Conservation (phyloP, 1,139 yeast species). For the Protomyces lactucae-debilis region DNA sequence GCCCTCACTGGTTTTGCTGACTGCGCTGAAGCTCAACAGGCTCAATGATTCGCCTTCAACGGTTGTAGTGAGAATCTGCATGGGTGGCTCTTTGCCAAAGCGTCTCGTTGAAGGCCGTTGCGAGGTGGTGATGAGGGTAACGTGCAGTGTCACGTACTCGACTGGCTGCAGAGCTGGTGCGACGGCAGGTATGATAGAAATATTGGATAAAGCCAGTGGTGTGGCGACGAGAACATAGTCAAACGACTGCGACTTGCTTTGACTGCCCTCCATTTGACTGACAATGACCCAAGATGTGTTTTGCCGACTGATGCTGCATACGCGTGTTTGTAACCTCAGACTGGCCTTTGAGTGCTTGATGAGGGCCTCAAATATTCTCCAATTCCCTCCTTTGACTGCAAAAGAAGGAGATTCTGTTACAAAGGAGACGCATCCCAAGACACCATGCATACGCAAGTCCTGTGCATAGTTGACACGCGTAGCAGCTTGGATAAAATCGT, state of each 20-base stretch:
- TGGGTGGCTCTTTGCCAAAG: conserved; percentile 33
- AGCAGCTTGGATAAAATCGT: conserved; percentile 42
- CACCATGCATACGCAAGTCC: conserved; percentile 42
- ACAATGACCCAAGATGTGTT: conserved; percentile 27
- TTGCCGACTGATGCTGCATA: conserved; percentile 33
- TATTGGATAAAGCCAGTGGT: conserved; percentile 40
- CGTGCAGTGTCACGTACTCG: conserved; percentile 39
- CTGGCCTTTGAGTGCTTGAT: conserved; percentile 40
- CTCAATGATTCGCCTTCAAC: conserved; percentile 32
- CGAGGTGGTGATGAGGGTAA: conserved; percentile 36
- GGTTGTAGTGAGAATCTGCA: conserved; percentile 37
- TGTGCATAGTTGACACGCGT: conserved; percentile 47
- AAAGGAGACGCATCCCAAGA: conserved; percentile 43
- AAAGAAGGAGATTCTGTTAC: conserved; percentile 40
- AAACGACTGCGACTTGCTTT: conserved; percentile 34
- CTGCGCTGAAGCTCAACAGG: conserved; percentile 40
- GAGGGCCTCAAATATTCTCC: conserved; percentile 43
- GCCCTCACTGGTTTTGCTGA: conserved; percentile 35
- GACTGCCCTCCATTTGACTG: not conserved
- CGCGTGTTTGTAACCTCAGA: conserved; percentile 37
- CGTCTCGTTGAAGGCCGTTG: conserved; percentile 30
- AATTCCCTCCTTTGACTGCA: conserved; percentile 45
- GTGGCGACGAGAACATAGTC: conserved; percentile 47
- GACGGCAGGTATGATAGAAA: conserved; percentile 31
- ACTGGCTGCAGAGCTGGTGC: conserved; percentile 31